Conservation (phyloP, 306 rosid genomes). For the Prunus mongolica region DNA sequence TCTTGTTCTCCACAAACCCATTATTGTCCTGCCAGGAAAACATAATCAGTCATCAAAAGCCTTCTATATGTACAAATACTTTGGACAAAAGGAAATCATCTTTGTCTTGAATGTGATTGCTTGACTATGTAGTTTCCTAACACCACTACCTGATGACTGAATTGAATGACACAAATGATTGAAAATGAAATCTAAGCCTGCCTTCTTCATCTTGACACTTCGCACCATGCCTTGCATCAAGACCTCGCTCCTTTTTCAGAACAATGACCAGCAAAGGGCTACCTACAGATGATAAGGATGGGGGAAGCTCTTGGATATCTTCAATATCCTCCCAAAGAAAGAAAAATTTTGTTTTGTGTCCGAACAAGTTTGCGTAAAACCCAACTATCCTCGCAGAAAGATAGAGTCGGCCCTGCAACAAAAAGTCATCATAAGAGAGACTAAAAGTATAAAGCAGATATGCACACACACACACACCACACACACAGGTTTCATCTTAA, state of each 20-base stretch:
- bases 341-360: constrained; percentile 86
- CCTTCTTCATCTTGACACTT: constrained; percentile 85
- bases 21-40: constrained; percentile 55
- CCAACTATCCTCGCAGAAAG: constrained; percentile 85
- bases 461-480: background rate
- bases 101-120: background rate
- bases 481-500: background rate
- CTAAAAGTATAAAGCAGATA: background rate
- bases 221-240: constrained; percentile 81
- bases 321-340: constrained; percentile 96
- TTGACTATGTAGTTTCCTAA: background rate
- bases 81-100: background rate
- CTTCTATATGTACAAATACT: background rate
- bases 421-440: background rate
- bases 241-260: constrained; percentile 62
- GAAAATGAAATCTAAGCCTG: constrained; percentile 79
- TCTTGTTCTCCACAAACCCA: constrained; percentile 82
- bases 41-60: constrained; percentile 9
- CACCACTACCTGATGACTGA: constrained; percentile 62
- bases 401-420: constrained; percentile 70
- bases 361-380: constrained; percentile 70
- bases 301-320: constrained; percentile 63
- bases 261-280: constrained; percentile 69
- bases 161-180: constrained; percentile 72
- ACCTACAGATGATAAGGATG: constrained; percentile 69